Conservation (phyloP, 2,329 filamentous ascomycete genomes). For the Triangularia setosa region DNA sequence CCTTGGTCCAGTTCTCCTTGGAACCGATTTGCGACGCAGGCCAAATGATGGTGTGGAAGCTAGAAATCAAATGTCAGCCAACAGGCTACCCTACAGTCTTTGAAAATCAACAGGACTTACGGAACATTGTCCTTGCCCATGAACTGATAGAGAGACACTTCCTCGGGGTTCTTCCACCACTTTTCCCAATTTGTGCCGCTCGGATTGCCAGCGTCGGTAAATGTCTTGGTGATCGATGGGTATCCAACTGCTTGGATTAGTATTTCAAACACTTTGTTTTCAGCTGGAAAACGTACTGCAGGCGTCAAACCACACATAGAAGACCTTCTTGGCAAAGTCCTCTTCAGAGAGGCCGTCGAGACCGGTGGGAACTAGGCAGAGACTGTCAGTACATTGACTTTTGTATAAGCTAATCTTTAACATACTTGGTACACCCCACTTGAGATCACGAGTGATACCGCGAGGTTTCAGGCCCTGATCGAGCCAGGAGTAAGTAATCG, state of each 20-base stretch:
- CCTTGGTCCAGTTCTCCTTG: constrained; percentile 80
- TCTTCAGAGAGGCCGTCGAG: constrained; percentile 49
- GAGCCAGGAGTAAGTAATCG: constrained; percentile 78
- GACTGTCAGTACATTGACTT: not conserved
- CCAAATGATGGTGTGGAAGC: constrained; percentile 87
- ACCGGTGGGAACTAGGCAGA: constrained; percentile 40
- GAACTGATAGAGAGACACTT: constrained; percentile 89
- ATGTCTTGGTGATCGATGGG: constrained; percentile 88
- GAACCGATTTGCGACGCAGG: constrained; percentile 84
- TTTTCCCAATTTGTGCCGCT: constrained; percentile 72
- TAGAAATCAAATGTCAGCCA: constrained; percentile 43
- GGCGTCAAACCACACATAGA: constrained; percentile 73
- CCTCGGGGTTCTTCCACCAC: constrained; percentile 89
- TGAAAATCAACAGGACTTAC: constrained; percentile 1
- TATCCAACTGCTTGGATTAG: constrained; percentile 59
- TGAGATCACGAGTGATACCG: constrained; percentile 87
- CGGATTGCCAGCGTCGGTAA: constrained; percentile 56
- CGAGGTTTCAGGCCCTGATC: constrained; percentile 79
- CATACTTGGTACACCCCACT: constrained; percentile 66
- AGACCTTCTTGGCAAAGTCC: constrained; percentile 62
- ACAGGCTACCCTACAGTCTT: constrained; percentile 27
- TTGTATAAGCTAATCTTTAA: not conserved
- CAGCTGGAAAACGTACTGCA: constrained; percentile 45
- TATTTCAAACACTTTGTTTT: not conserved
- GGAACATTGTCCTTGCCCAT: constrained; percentile 84